These are phyloP conservation scores for Phalaenopsis equestris DNA, from an alignment of 106 monocot genomes.

Conservation along the genomic window DNA sequence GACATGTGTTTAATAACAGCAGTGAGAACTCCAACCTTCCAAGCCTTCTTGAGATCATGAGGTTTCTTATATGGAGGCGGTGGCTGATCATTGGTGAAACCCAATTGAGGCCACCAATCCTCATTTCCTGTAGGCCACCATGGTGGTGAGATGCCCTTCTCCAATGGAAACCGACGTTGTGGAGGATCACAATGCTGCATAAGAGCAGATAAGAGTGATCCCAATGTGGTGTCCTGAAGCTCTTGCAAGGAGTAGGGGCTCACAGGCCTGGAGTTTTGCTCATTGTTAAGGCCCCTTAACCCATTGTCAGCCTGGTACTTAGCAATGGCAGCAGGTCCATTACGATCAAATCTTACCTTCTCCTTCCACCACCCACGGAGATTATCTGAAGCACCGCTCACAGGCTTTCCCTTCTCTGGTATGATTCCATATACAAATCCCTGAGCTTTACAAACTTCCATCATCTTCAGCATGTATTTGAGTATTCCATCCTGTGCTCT, in stretches of 20 bases:
- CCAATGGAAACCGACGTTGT: slow-evolving; percentile 19
- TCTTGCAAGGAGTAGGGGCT: slow-evolving; percentile 16
- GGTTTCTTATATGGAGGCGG: slow-evolving; percentile 22
- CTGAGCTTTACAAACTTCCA: slow-evolving; percentile 28
- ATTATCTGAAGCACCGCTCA: slow-evolving; percentile 21
- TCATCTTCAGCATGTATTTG: slow-evolving; percentile 32
- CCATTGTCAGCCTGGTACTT: slow-evolving; percentile 20
- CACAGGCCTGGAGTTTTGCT: slow-evolving; percentile 12
- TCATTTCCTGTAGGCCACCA: slow-evolving; percentile 24
- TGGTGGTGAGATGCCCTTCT: slow-evolving; percentile 22
- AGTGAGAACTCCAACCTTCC: slow-evolving; percentile 21
- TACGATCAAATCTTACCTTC: slow-evolving; percentile 21
- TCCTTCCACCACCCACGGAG: slow-evolving; percentile 28
- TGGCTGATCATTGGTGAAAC: slow-evolving; percentile 10
- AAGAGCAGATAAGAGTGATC: slow-evolving; percentile 17
- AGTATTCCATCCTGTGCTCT: slow-evolving; percentile 26
- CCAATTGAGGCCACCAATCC: slow-evolving; percentile 16
- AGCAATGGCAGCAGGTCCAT: slow-evolving; percentile 14
- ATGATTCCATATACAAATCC: slow-evolving; percentile 25
- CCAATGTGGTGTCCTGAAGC: slow-evolving; percentile 24
- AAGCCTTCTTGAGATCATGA: slow-evolving; percentile 25
- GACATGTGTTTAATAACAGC: slow-evolving; percentile 27
- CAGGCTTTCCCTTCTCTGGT: slow-evolving; percentile 24
- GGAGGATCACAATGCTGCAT: slow-evolving; percentile 31
- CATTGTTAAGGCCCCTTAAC: slow-evolving; percentile 3